Percentiles rank a stretch among this genome's conserved stretches.
phyloP scores from a whole-genome alignment of 2,329 filamentous ascomycete genomes.

The Phymatotrichopsis omnivora region DNA sequence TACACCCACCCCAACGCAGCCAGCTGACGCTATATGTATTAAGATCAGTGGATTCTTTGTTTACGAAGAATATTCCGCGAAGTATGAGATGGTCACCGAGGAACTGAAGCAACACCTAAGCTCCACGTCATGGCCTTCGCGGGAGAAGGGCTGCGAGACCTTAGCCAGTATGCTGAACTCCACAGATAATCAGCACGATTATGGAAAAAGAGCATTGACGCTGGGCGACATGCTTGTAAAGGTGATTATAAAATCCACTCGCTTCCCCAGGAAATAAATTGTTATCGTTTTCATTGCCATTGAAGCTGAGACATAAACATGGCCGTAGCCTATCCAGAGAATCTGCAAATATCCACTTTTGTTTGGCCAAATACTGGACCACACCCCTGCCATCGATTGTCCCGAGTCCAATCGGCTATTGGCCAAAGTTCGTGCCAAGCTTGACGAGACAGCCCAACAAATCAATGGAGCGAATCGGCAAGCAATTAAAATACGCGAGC shows the following conservation, averaged over 20 bases:
- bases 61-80: constrained; percentile 86
- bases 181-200: constrained; percentile 51
- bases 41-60: constrained; percentile 72
- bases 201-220: constrained; percentile 64
- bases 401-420: constrained; percentile 73
- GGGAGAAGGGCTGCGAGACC: constrained; percentile 76
- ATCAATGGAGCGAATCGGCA: constrained; percentile 82
- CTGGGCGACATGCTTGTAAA: constrained; percentile 85
- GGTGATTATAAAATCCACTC: constrained; percentile 40
- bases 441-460: constrained; percentile 64
- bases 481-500: constrained; percentile 50
- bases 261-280: not conserved
- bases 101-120: constrained; percentile 48
- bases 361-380: constrained; percentile 70
- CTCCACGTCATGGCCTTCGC: constrained; percentile 55
- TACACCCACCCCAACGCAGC: not conserved
- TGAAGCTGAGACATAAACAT: not conserved
- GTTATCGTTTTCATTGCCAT: no score
- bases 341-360: constrained; percentile 85
- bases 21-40: constrained; percentile 2
- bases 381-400: constrained; percentile 76
- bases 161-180: constrained; percentile 66
- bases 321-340: constrained; percentile 69
- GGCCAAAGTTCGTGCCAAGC: constrained; percentile 57
- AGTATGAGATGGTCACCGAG: constrained; percentile 75